Percentiles rank a stretch among this genome's conserved stretches.
These are phyloP conservation scores for Mortierella sp. DNA, from an alignment of 371 early-diverging fungal genomes.

Conservation along the genomic window DNA sequence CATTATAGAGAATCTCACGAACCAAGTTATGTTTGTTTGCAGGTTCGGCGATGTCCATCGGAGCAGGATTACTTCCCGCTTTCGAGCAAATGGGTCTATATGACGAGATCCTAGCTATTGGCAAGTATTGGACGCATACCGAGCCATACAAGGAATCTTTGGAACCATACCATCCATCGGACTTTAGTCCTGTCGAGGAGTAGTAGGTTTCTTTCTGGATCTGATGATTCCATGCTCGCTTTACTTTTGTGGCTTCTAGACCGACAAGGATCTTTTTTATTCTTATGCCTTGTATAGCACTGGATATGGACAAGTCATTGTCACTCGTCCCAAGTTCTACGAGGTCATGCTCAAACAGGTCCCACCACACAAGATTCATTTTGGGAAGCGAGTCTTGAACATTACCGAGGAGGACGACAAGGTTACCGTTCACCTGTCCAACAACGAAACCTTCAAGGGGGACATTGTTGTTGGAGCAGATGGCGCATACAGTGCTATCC, in stretches of 20 bases:
- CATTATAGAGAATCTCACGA: no score
- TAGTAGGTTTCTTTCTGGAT: neutral
- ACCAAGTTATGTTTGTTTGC: neutral
- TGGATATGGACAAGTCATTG: neutral
- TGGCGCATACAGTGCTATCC: slow-evolving; percentile 12
- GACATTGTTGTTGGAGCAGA: slow-evolving; percentile 12
- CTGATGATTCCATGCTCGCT: no score
- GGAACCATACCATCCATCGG: neutral
- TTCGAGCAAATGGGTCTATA: neutral
- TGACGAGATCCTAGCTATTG: neutral
- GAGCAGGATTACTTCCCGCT: neutral
- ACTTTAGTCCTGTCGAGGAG: neutral
- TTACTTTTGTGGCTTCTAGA: no score
- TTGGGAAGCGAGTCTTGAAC: neutral
- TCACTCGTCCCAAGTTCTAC: neutral
- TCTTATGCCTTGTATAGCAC: neutral
- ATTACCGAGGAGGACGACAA: neutral
- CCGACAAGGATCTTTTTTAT: no score
- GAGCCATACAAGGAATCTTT: neutral
- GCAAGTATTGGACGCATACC: neutral
- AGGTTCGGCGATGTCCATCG: neutral
- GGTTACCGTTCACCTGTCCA: neutral
- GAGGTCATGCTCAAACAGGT: neutral
- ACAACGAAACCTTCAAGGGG: neutral
- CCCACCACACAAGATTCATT: neutral